These are phyloP conservation scores for Podospora didyma DNA, from an alignment of 495 filamentous ascomycete species.

Conservation along the genomic window DNA sequence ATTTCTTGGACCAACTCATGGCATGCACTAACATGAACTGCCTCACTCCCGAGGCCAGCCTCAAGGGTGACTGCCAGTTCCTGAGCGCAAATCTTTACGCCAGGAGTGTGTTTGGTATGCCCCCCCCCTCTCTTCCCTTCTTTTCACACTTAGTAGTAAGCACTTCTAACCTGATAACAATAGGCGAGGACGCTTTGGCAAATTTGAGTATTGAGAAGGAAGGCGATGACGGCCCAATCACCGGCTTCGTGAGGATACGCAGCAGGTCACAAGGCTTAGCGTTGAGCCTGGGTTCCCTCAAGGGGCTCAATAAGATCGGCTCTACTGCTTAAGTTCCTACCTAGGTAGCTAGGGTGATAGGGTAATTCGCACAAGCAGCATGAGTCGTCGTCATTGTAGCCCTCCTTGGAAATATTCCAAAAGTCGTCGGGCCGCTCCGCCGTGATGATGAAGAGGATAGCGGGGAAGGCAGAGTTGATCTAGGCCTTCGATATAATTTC, in stretches of 20 bases:
- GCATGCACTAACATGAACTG: constrained; percentile 98
- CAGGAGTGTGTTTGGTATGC: constrained; percentile 96
- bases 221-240: constrained; percentile 90
- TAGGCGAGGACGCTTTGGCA: constrained; percentile 97
- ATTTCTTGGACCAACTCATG: constrained; percentile 94
- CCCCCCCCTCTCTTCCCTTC: not conserved
- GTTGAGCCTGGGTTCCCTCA: constrained; percentile 88
- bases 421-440: not conserved
- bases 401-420: no score
- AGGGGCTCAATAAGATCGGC: constrained; percentile 85
- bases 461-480: not conserved
- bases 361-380: no score
- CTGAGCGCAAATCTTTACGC: constrained; percentile 97
- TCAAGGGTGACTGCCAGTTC: constrained; percentile 98
- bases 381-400: no score
- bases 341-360: constrained; percentile 14
- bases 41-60: constrained; percentile 89
- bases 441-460: not conserved
- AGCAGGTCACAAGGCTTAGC: constrained; percentile 96
- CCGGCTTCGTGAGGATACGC: constrained; percentile 98
- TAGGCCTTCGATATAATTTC: no score
- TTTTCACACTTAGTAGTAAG: not conserved
- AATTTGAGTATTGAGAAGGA: constrained; percentile 98
- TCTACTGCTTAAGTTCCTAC: constrained; percentile 40
- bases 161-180: no score